Evolutionary conservation across 768 basidiomycete genomes (phyloP), one percentile per base, ranked within the genome.

Genomic region (Ramaria rubella): DNA sequence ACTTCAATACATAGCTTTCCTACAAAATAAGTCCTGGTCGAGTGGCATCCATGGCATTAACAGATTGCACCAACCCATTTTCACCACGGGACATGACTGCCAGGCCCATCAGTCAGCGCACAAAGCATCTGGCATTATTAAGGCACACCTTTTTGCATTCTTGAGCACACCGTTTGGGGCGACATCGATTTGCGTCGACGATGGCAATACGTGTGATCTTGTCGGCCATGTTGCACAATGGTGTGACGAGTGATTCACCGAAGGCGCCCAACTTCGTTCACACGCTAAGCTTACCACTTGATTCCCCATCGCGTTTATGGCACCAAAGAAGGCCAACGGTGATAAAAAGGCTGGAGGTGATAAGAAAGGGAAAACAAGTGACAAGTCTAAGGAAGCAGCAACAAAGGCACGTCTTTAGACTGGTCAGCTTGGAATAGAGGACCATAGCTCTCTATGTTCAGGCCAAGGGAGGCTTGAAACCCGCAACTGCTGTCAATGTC

Each of bases 1-100:
- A 99, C 96, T 74, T 98, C 96, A 63, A 98, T 98, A 77, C 96
- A 99, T 23, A 99, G 78, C 73, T 96, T 97, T 17, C 96, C 92
- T 94, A 63, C 21, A 43, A 26, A 33, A 29, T 29, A 52, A 1
- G 23, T 27, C 52, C 19, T 51, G 58, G 27, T 5, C 38, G 1
- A 9, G 5, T 42, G 40, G 9, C 11, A n/a, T 7, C 17, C 17
- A 21, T 42, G 40, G 17, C 9, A n/a, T n/a, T n/a, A n/a, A n/a
- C n/a, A 17, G 6, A 49, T 21, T 21, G 21, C 21, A 67, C 78
- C 57, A 66, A 90, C 91, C 94, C 94, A 96, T 96, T 76, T 92
- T 92, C 55, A 96, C 94, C 49, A 96, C 94, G 17, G 94, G 94
- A 79, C 94, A 97, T 72, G 87, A 87, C 85, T 86, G 60, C 17